Percentiles rank a stretch among this genome's conserved stretches.
Conservation (phyloP, 176 grass and related monocot species). For the Dactylis glomerata region DNA sequence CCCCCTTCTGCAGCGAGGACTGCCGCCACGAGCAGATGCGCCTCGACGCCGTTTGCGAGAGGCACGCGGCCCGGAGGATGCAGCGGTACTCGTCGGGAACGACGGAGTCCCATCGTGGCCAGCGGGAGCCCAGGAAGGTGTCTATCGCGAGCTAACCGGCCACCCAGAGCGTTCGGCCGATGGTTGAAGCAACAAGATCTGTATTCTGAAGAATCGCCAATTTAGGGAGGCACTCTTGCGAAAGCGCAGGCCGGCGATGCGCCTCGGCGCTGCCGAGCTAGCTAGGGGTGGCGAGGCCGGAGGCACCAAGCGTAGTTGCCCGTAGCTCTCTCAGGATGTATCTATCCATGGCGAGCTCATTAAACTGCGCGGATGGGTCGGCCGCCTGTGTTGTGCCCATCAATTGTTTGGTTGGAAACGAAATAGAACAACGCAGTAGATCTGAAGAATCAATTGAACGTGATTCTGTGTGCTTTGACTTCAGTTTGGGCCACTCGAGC, state of each 20-base stretch:
- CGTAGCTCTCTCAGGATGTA: neutral
- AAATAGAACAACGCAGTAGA: neutral
- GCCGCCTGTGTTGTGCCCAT: neutral
- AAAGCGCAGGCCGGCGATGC: neutral
- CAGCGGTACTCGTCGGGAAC: neutral
- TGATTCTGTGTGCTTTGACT: neutral
- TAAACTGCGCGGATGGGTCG: neutral
- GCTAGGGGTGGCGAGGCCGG: neutral
- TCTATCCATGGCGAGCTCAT: constrained; percentile 5
- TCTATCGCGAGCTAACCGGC: neutral
- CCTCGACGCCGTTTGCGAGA: constrained; percentile 18
- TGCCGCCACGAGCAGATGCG: constrained; percentile 57
- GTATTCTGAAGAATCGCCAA: neutral
- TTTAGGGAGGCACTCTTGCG: neutral
- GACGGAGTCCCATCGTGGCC: neutral
- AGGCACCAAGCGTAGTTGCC: neutral
- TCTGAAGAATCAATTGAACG: neutral
- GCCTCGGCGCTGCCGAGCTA: neutral
- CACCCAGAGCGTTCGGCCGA: neutral
- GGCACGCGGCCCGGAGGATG: neutral
- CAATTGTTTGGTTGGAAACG: neutral
- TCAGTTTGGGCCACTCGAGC: neutral
- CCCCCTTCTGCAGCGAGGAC: constrained; percentile 69
- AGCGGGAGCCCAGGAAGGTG: neutral
- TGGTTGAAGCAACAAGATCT: neutral